phyloP scores from a whole-genome alignment of 441 rosid genomes.

The Pelargonium cotyledonis region DNA sequence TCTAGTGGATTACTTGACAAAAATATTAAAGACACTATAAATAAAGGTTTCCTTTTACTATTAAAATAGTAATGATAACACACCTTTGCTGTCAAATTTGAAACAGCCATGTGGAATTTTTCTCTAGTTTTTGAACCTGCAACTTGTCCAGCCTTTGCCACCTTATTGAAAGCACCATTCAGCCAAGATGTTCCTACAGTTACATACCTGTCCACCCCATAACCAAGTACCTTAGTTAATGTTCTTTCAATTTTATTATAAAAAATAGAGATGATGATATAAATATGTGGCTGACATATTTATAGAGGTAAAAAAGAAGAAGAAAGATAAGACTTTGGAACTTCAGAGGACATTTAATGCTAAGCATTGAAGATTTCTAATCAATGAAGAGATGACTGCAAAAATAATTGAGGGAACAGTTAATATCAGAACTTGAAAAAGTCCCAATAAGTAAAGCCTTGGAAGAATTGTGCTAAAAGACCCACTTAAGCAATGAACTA shows the following conservation, averaged over 20 bases:
- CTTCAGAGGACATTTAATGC: background rate
- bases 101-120: conserved; percentile 70
- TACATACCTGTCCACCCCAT: conserved; percentile 52
- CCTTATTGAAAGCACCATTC: conserved; percentile 79
- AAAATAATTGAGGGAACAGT: background rate
- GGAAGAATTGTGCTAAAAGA: background rate
- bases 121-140: conserved; percentile 87
- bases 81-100: conserved; percentile 80
- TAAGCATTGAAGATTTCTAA: no score
- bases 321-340: background rate
- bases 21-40: background rate
- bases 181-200: conserved; percentile 89
- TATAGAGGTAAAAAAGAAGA: background rate
- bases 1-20: background rate
- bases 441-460: background rate
- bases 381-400: background rate
- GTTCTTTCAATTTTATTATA: no score
- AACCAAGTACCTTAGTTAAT: background rate
- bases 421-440: background rate
- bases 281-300: background rate
- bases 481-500: background rate
- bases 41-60: background rate
- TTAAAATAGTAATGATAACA: conserved; percentile 10
- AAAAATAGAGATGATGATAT: background rate
- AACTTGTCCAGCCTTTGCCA: conserved; percentile 80